Evolutionary conservation across 169 alveolate genomes (phyloP).

Genomic region (Eimeria brunetti): DNA sequence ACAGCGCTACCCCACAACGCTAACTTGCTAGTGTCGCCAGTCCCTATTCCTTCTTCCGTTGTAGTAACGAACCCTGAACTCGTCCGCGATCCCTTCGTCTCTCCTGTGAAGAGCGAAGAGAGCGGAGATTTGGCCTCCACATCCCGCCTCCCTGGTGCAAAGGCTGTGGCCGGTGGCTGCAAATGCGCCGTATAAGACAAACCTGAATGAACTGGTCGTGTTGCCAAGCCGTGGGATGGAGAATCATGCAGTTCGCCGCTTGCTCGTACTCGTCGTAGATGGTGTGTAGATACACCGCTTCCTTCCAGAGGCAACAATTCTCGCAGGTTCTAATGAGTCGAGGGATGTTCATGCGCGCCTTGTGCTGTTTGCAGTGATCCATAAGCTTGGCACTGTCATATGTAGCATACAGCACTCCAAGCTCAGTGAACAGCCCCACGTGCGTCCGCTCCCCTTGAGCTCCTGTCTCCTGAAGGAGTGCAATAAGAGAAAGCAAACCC

Average conservation of each 20-base stretch:
- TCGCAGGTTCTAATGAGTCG: constrained; percentile 96
- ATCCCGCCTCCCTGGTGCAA: neutral
- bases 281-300: constrained; percentile 95
- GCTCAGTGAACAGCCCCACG: constrained; percentile 97
- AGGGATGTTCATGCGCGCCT: constrained; percentile 92
- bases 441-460: constrained; percentile 93
- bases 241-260: constrained; percentile 97
- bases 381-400: constrained; percentile 98
- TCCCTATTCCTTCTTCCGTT: neutral
- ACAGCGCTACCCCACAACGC: neutral
- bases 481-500: neutral
- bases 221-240: constrained; percentile 98
- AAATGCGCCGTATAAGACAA: constrained; percentile 4
- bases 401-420: constrained; percentile 99
- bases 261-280: constrained; percentile 98
- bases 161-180: neutral
- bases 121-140: neutral
- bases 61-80: neutral
- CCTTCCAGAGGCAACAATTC: constrained; percentile 85
- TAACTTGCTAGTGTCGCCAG: neutral
- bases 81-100: neutral
- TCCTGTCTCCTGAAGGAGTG: constrained; percentile 82
- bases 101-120: neutral
- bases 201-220: constrained; percentile 95
- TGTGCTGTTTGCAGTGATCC: constrained; percentile 94